phyloP scores from a whole-genome alignment of 805 yeast genomes.

The Lipomyces spencermartinsiae region DNA sequence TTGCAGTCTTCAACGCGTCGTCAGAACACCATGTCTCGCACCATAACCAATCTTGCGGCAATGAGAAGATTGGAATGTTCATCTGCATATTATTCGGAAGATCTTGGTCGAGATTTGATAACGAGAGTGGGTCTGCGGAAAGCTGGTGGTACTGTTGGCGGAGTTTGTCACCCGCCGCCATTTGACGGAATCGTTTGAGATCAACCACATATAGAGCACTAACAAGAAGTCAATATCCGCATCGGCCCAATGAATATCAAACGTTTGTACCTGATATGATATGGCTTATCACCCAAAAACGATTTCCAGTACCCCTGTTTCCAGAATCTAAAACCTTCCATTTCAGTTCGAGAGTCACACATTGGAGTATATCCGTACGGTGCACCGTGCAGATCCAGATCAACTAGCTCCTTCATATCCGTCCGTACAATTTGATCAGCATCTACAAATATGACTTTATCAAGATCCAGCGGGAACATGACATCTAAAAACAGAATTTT shows the following conservation, averaged over 20 bases:
- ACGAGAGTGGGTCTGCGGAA: slow-evolving; percentile 77
- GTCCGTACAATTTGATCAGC: slow-evolving; percentile 83
- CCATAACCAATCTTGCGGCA: slow-evolving; percentile 89
- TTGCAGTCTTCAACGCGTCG: slow-evolving; percentile 64
- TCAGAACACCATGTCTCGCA: slow-evolving; percentile 92
- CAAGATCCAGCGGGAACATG: slow-evolving; percentile 77
- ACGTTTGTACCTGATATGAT: slow-evolving; percentile 59
- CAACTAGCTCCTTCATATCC: slow-evolving; percentile 71
- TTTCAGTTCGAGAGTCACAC: slow-evolving; percentile 80
- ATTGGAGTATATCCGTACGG: slow-evolving; percentile 88
- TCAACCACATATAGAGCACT: slow-evolving; percentile 87
- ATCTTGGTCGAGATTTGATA: slow-evolving; percentile 89
- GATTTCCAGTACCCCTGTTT: slow-evolving; percentile 88
- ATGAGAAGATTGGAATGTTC: slow-evolving; percentile 67
- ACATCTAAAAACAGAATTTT: slow-evolving; percentile 87
- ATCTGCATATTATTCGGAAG: slow-evolving; percentile 86
- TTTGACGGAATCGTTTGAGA: slow-evolving; percentile 65
- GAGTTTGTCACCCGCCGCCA: slow-evolving; percentile 77
- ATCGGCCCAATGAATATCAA: not conserved
- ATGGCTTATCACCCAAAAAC: slow-evolving; percentile 63
- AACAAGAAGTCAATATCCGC: not conserved
- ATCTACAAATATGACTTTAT: slow-evolving; percentile 82
- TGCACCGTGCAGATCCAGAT: slow-evolving; percentile 74
- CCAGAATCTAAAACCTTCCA: slow-evolving; percentile 92
- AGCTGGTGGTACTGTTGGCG: slow-evolving; percentile 85